Evolutionary conservation across 345 rosid species (phyloP).

Genomic region (Odontarrhena argentea): DNA sequence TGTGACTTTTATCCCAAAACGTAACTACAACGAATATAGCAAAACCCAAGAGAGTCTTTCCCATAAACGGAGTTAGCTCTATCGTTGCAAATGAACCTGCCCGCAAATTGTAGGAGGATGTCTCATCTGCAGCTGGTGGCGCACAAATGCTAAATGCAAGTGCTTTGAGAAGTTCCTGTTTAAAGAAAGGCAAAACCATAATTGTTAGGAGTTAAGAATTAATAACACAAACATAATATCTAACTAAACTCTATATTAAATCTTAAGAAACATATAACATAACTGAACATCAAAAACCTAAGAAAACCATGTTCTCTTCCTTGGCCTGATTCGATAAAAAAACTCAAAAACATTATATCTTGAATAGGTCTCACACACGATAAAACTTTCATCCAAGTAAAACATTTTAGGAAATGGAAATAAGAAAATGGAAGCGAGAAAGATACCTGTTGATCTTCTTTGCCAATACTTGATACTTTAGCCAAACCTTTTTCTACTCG

Average conservation of each 20-base stretch:
- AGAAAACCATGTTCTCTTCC: no score
- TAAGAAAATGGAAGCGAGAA: not conserved
- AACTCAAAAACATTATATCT: no score
- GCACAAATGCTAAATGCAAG: conserved; percentile 21
- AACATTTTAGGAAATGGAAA: no score
- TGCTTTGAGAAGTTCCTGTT: conserved; percentile 20
- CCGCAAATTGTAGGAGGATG: conserved; percentile 14
- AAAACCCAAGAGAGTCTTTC: conserved; percentile 14
- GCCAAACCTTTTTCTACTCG: not conserved
- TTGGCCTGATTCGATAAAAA: no score
- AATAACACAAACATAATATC: no score
- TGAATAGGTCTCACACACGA: no score
- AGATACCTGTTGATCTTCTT: conserved; percentile 12
- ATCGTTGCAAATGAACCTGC: conserved; percentile 23
- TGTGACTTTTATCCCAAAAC: conserved; percentile 14
- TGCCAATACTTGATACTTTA: conserved; percentile 11
- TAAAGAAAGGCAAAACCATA: not conserved
- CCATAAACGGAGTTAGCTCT: conserved; percentile 11
- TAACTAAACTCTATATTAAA: no score
- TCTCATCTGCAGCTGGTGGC: not conserved
- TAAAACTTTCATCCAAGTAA: no score
- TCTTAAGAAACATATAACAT: no score
- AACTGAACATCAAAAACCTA: no score
- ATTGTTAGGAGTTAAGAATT: no score
- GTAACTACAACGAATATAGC: conserved; percentile 16